Evolutionary conservation across 2,329 filamentous ascomycete species (phyloP), one percentile per base, ranked within the genome.

Genomic region (Dendrostoma leiphaemia): DNA sequence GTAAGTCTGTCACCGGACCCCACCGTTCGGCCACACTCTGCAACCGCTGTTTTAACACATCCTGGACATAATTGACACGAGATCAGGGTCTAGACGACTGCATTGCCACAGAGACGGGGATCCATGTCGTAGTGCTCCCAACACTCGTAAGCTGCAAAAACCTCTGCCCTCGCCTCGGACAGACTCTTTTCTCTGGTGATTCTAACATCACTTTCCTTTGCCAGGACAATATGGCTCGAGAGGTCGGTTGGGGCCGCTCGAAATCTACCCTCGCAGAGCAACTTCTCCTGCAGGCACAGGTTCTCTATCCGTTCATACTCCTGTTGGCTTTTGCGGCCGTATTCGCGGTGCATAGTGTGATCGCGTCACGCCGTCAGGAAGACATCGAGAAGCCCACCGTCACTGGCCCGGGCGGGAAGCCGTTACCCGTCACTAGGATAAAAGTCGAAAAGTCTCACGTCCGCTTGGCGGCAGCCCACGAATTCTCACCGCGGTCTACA

Each of bases 401-500:
- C 60, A 85, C 80, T 50, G 92, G 92, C n/a, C 91, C 92, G 1
- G 92, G 90, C 53, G 93, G 92, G 61, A 92, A 95, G 69, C 91
- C 91, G 31, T 76, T 97, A 51, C 91, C 91, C n/a, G 68, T 77
- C 47, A 82, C 78, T 56, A 44, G 55, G 24, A 58, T 58, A 26
- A 88, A 85, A 67, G 83, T 76, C 54, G 76, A 75, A 67, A 73
- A 76, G 72, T 35, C 53, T 12, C 43, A 29, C 2, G 37, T 32
- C 4, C 40, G 29, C 28, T 28, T 28, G 26, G n/a, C 53, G 17
- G 69, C 80, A 74, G 74, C 60, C 75, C 76, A 63, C 70, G 74
- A 57, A 68, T 72, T 72, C 57, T 73, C 74, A 60, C 68, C 60
- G 63, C 62, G 78, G 44, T 78, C 85, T 61, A 90, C 89, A 68